phyloP scores from a whole-genome alignment of 768 basidiomycete genomes.

The Neoboletus magnificus region DNA sequence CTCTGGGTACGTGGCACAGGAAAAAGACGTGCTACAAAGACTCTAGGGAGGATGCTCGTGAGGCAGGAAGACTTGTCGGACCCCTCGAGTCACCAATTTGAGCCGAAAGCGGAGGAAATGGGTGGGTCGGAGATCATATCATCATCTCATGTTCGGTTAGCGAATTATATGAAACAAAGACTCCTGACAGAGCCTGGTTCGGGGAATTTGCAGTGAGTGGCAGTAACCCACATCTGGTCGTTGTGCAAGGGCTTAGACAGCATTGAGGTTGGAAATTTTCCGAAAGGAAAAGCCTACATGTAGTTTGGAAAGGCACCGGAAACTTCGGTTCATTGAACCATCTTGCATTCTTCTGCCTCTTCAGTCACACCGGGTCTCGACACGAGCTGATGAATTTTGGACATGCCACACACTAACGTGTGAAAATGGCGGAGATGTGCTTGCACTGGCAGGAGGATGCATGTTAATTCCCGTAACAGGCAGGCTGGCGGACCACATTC shows the following conservation, averaged over 20 bases:
- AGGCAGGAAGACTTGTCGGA: neutral
- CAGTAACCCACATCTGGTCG: neutral
- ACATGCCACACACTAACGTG: neutral
- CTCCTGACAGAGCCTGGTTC: neutral
- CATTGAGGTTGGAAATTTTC: neutral
- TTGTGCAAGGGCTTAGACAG: neutral
- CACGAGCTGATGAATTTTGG: neutral
- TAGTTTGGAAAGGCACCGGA: neutral
- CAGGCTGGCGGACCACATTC: neutral
- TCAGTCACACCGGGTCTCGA: neutral
- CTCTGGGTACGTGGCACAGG: too few species aligned
- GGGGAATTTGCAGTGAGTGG: neutral
- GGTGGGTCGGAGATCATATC: neutral
- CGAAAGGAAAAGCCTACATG: neutral
- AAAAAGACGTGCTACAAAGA: too few species aligned
- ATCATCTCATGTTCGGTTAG: neutral
- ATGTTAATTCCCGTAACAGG: slow-evolving; percentile 1
- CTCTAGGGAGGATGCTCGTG: neutral
- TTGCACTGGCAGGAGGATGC: neutral
- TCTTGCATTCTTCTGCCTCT: neutral
- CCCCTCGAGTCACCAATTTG: too few species aligned
- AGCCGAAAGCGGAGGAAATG: neutral
- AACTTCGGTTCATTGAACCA: neutral
- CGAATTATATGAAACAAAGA: too few species aligned
- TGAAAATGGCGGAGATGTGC: neutral